Conservation (phyloP, 2,329 filamentous ascomycete species). For the Neospermospora avenae region DNA sequence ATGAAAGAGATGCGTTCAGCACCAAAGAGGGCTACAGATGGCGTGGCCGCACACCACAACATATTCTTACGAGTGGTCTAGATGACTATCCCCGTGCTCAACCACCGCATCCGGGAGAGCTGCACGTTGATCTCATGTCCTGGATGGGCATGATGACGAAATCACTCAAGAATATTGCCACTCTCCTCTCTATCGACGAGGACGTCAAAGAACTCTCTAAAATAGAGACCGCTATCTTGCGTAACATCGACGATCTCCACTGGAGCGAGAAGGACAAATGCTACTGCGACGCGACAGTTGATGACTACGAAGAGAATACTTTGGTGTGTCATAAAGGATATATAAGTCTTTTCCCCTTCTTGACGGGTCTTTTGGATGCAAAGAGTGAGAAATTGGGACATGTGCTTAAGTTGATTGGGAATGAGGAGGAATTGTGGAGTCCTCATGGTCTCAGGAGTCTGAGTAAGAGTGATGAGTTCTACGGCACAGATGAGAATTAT, state of each 20-base stretch:
- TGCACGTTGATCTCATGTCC: conserved; percentile 90
- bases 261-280: conserved; percentile 79
- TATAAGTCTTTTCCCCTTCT: conserved; percentile 87
- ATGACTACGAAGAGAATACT: conserved; percentile 86
- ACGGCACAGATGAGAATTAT: conserved; percentile 93
- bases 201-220: conserved; percentile 71
- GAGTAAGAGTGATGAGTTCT: conserved; percentile 77
- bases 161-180: conserved; percentile 76
- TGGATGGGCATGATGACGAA: conserved; percentile 98
- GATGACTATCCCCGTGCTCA: conserved; percentile 95
- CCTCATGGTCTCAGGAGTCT: conserved; percentile 84
- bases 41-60: conserved; percentile 82
- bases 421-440: conserved; percentile 87
- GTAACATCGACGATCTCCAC: conserved; percentile 89
- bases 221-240: conserved; percentile 72
- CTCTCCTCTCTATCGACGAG: conserved; percentile 69
- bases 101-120: conserved; percentile 90
- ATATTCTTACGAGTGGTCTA: conserved; percentile 88
- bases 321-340: conserved; percentile 97
- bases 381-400: conserved; percentile 72
- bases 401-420: conserved; percentile 72
- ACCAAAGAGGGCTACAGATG: conserved; percentile 92
- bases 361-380: conserved; percentile 73
- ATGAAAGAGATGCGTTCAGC: conserved; percentile 85
- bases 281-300: conserved; percentile 93